Conservation (phyloP, 352 stramenopile species). For the Nothophytophthora sp. region DNA sequence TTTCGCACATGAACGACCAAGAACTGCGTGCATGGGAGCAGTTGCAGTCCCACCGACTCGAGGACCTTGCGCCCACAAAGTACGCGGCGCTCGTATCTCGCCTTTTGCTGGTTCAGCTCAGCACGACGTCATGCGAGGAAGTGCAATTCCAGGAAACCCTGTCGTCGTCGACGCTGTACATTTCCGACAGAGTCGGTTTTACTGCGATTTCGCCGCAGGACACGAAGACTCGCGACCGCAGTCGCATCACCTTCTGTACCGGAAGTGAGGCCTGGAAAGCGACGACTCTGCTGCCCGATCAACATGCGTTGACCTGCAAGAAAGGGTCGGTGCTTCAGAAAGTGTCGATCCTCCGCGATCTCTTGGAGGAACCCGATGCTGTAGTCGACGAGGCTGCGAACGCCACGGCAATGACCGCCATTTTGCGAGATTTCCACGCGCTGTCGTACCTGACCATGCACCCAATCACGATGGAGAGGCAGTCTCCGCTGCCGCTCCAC, state of each 20-base stretch:
- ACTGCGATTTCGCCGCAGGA: conserved; percentile 43
- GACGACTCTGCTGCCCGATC: conserved; percentile 23
- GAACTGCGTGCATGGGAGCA: conserved; percentile 45
- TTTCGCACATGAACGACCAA: conserved; percentile 21
- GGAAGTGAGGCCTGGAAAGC: conserved; percentile 34
- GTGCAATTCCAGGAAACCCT: conserved; percentile 51
- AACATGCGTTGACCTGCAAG: conserved; percentile 19
- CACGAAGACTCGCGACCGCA: conserved; percentile 18
- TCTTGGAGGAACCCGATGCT: conserved; percentile 29
- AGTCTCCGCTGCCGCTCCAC: conserved; percentile 66
- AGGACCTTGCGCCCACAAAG: conserved; percentile 29
- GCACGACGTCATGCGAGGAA: conserved; percentile 25
- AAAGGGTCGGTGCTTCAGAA: conserved; percentile 36
- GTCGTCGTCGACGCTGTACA: conserved; percentile 30
- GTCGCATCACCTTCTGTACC: conserved; percentile 29
- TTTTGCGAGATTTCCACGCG: conserved; percentile 62
- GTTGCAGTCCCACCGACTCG: conserved; percentile 27
- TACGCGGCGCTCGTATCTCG: conserved; percentile 39
- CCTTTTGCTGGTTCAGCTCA: conserved; percentile 45
- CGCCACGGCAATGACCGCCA: conserved; percentile 22
- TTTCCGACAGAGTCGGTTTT: conserved; percentile 31
- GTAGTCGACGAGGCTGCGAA: conserved; percentile 22
- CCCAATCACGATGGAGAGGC: conserved; percentile 57
- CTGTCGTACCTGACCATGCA: conserved; percentile 81
- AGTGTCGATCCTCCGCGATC: conserved; percentile 30